phyloP scores from a whole-genome alignment of 495 filamentous ascomycete species.

The Hypomontagnella monticulosa region DNA sequence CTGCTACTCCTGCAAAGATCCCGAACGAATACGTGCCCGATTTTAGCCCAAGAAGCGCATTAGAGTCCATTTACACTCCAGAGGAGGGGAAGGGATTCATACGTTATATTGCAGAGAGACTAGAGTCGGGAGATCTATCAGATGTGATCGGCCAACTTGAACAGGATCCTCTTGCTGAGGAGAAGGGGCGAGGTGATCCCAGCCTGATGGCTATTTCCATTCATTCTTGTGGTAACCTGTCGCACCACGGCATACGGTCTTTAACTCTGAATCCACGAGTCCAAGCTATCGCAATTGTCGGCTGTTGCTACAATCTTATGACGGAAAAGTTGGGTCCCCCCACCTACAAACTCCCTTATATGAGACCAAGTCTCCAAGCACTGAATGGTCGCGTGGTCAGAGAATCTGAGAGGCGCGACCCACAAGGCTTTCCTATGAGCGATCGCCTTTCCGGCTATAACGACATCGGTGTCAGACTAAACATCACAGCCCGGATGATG shows the following conservation, averaged over 20 bases:
- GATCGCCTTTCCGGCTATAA: constrained; percentile 70
- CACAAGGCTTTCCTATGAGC: constrained; percentile 94
- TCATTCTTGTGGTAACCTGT: constrained; percentile 95
- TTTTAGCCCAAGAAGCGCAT: constrained; percentile 57
- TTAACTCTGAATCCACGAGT: constrained; percentile 83
- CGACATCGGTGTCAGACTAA: constrained; percentile 76
- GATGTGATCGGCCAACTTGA: constrained; percentile 60
- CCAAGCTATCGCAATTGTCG: constrained; percentile 89
- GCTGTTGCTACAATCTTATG: constrained; percentile 97
- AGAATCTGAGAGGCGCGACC: constrained; percentile 72
- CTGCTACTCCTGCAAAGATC: constrained; percentile 48
- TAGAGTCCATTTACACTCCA: constrained; percentile 56
- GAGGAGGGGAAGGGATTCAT: constrained; percentile 71
- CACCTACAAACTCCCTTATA: constrained; percentile 77
- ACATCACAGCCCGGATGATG: constrained; percentile 98
- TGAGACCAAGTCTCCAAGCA: constrained; percentile 70
- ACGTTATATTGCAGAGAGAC: constrained; percentile 69
- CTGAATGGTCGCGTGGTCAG: constrained; percentile 58
- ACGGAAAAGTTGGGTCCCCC: constrained; percentile 89
- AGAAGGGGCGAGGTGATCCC: constrained; percentile 47
- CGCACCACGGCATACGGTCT: constrained; percentile 92
- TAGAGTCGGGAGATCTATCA: constrained; percentile 68
- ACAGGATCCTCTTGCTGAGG: constrained; percentile 41
- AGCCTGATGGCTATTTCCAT: constrained; percentile 89
- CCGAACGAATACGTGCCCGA: constrained; percentile 51